These are phyloP conservation scores for Nevesoporus exiguus DNA, from an alignment of 768 basidiomycete species.

Conservation along the genomic window DNA sequence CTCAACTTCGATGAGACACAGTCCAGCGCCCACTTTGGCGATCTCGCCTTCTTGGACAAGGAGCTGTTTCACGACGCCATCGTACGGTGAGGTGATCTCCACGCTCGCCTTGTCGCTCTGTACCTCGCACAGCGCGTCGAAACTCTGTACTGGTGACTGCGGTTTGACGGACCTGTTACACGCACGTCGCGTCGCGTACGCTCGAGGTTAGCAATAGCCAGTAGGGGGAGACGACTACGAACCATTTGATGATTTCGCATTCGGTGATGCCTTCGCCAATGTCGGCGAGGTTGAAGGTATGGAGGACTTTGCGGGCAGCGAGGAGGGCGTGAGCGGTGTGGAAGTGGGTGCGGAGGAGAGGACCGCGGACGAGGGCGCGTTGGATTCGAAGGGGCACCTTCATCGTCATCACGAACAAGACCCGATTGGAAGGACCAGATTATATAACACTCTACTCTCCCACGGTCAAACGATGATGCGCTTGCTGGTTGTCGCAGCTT, in stretches of 20 bases:
- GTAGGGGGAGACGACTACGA: conserved; percentile 28
- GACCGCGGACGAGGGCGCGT: conserved; percentile 23
- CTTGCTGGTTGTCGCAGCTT: no score
- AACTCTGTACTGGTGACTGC: conserved; percentile 48
- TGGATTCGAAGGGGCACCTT: conserved; percentile 14
- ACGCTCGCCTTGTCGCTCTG: conserved; percentile 90
- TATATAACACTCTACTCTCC: neutral
- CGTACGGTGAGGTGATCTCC: conserved; percentile 85
- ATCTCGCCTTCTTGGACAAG: conserved; percentile 79
- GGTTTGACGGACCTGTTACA: conserved; percentile 59
- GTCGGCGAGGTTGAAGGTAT: conserved; percentile 76
- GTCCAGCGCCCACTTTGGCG: conserved; percentile 74
- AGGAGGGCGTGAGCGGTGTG: conserved; percentile 34
- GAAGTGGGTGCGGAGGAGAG: conserved; percentile 33
- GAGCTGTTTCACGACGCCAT: conserved; percentile 69
- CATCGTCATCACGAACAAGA: conserved; percentile 6
- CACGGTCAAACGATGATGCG: no score
- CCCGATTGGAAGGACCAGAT: neutral
- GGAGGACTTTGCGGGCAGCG: conserved; percentile 36
- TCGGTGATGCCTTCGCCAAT: conserved; percentile 92
- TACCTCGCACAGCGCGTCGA: conserved; percentile 78
- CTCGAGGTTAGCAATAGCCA: neutral
- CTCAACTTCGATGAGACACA: conserved; percentile 81
- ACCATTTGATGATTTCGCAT: conserved; percentile 88
- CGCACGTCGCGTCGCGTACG: no score